phyloP scores from a whole-genome alignment of 345 rosid genomes.

The Syzygium aromaticum region DNA sequence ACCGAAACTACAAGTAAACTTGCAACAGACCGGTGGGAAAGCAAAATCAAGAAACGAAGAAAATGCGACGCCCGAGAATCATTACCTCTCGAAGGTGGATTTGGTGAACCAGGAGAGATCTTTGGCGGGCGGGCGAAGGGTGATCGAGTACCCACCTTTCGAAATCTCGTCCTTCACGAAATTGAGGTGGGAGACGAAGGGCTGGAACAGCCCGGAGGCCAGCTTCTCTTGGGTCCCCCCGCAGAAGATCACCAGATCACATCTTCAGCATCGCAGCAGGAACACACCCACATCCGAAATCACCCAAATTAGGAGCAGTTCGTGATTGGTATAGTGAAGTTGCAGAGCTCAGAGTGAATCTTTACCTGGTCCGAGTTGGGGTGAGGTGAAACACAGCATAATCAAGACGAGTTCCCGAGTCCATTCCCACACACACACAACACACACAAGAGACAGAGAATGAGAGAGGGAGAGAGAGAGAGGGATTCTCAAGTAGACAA shows the following conservation, averaged over 20 bases:
- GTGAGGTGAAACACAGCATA: slow-evolving; percentile 80
- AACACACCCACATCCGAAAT: neutral
- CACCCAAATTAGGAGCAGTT: neutral
- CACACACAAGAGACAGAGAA: neutral
- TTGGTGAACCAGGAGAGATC: slow-evolving; percentile 76
- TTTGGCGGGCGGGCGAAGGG: slow-evolving; percentile 44
- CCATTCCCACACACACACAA: slow-evolving; percentile 26
- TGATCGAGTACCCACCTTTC: slow-evolving; percentile 79
- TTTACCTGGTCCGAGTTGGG: slow-evolving; percentile 84
- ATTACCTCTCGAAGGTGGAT: slow-evolving; percentile 73
- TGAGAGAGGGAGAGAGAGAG: neutral
- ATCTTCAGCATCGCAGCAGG: slow-evolving; percentile 25
- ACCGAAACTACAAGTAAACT: neutral
- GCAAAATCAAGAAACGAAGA: neutral
- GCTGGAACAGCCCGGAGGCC: slow-evolving; percentile 79
- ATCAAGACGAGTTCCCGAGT: slow-evolving; percentile 46
- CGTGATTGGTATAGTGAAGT: neutral
- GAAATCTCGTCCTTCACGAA: slow-evolving; percentile 74
- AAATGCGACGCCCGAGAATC: neutral
- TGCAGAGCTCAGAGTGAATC: neutral
- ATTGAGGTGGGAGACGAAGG: slow-evolving; percentile 68
- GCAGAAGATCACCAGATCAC: slow-evolving; percentile 61
- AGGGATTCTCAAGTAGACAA: neutral
- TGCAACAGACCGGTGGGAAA: neutral
- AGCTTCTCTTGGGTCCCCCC: slow-evolving; percentile 67